A percentile compares a stretch with the other conserved stretches of the same genome.
These are phyloP conservation scores for Cyamopsis tetragonoloba DNA, from an alignment of 306 rosid genomes.

Conservation along the genomic window DNA sequence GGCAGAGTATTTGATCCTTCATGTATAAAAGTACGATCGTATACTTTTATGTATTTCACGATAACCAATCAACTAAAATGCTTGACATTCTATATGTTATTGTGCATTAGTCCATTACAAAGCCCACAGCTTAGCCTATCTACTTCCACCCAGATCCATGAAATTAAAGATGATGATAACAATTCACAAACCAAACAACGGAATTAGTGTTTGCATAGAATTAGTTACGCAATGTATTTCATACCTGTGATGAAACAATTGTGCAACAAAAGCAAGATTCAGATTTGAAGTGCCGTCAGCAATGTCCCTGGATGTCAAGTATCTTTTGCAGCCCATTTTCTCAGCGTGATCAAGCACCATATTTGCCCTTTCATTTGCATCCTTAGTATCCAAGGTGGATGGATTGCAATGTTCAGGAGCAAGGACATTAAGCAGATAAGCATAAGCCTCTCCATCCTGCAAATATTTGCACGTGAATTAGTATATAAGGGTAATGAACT, in stretches of 20 bases:
- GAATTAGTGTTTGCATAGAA: not conserved
- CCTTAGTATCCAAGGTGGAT: slow-evolving; percentile 70
- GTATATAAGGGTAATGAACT: slow-evolving; percentile 14
- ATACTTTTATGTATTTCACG: not conserved
- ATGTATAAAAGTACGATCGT: not conserved
- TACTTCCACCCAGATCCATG: not conserved
- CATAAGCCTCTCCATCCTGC: slow-evolving; percentile 95
- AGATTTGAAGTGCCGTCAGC: slow-evolving; percentile 81
- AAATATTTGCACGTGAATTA: slow-evolving; percentile 9
- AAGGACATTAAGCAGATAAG: slow-evolving; percentile 90
- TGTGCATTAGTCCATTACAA: no score
- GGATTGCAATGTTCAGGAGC: slow-evolving; percentile 89
- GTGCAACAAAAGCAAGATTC: slow-evolving; percentile 94
- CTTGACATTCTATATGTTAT: not conserved
- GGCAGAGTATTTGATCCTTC: not conserved
- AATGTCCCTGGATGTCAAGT: slow-evolving; percentile 72
- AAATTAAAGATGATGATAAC: not conserved
- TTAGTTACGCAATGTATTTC: slow-evolving; percentile 2
- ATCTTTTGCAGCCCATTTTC: slow-evolving; percentile 91
- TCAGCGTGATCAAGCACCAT: slow-evolving; percentile 94
- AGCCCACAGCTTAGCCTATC: not conserved
- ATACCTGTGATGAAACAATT: slow-evolving; percentile 88
- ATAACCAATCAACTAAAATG: not conserved
- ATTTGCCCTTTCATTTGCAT: slow-evolving; percentile 63
- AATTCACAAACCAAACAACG: not conserved